Evolutionary conservation across 2,329 filamentous ascomycete species (phyloP).

Genomic region (Kalaharituber pfeilii): DNA sequence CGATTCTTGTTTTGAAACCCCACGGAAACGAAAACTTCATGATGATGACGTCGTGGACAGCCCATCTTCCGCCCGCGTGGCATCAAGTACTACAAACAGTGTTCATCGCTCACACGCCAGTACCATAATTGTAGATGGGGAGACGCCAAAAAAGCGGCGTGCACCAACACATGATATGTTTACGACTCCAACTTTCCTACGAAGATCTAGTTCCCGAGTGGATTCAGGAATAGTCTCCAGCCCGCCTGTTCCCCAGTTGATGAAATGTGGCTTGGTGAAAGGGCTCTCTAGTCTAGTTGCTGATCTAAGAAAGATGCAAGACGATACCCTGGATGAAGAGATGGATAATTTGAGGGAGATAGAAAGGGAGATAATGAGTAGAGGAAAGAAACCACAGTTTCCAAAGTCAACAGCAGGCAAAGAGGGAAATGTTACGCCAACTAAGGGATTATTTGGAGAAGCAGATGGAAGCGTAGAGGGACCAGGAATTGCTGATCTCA

Average conservation of each 20-base stretch:
- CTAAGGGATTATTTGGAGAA: neutral
- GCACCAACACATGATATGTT: slow-evolving; percentile 28
- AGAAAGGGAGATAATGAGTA: slow-evolving; percentile 30
- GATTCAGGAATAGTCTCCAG: slow-evolving; percentile 37
- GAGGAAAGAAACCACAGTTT: slow-evolving; percentile 17
- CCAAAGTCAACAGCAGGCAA: slow-evolving; percentile 4
- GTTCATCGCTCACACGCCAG: neutral
- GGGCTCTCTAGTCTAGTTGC: slow-evolving; percentile 60
- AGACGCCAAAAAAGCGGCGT: slow-evolving; percentile 13
- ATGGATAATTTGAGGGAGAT: slow-evolving; percentile 55
- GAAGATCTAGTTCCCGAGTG: slow-evolving; percentile 32
- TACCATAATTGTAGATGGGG: neutral
- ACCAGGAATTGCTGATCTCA: slow-evolving; percentile 10
- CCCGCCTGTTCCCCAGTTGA: slow-evolving; percentile 33
- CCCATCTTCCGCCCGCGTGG: neutral
- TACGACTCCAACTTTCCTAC: slow-evolving; percentile 54
- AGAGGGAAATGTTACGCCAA: neutral
- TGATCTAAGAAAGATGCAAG: slow-evolving; percentile 50
- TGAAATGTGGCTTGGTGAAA: slow-evolving; percentile 43
- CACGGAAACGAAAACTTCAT: slow-evolving; percentile 30
- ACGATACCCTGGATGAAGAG: slow-evolving; percentile 54
- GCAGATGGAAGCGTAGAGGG: slow-evolving; percentile 1
- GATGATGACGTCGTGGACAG: slow-evolving; percentile 17
- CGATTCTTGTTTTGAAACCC: slow-evolving; percentile 9
- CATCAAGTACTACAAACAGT: neutral